A percentile compares a stretch with the other conserved stretches of the same genome.
phyloP scores from a whole-genome alignment of 2,329 filamentous ascomycete species.

The Aspergillus caelatus region DNA sequence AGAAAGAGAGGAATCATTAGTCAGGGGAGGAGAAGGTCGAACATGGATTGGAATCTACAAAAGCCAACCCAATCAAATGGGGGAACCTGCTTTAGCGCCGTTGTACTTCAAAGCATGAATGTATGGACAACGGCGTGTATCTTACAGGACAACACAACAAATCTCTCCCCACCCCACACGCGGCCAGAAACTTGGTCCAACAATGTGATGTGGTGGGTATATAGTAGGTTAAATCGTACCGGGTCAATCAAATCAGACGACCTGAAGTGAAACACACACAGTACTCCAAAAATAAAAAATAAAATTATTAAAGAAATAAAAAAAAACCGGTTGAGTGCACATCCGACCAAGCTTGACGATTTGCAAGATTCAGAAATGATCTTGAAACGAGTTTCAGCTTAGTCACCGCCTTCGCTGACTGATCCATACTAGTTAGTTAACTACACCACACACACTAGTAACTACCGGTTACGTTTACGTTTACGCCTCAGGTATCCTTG shows the following conservation, averaged over 20 bases:
- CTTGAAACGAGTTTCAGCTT: neutral
- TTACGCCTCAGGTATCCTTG: neutral
- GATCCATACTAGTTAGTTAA: neutral
- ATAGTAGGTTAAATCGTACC: neutral
- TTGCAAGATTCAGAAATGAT: neutral
- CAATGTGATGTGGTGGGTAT: neutral
- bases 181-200: neutral
- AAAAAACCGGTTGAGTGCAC: neutral
- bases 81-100: neutral
- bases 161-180: neutral
- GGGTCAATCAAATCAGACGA: neutral
- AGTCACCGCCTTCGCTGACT: neutral
- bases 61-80: neutral
- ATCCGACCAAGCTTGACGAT: no score
- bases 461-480: no score
- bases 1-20: neutral
- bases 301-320: no score
- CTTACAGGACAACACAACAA: neutral
- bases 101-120: neutral
- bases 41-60: neutral
- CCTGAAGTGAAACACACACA: neutral
- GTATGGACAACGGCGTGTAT: constrained; percentile 1
- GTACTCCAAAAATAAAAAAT: neutral
- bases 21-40: neutral
- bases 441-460: no score